Evolutionary conservation across 225 moss, liverwort and hornwort genomes (phyloP).

Genomic region (Straminergon stramineum): DNA sequence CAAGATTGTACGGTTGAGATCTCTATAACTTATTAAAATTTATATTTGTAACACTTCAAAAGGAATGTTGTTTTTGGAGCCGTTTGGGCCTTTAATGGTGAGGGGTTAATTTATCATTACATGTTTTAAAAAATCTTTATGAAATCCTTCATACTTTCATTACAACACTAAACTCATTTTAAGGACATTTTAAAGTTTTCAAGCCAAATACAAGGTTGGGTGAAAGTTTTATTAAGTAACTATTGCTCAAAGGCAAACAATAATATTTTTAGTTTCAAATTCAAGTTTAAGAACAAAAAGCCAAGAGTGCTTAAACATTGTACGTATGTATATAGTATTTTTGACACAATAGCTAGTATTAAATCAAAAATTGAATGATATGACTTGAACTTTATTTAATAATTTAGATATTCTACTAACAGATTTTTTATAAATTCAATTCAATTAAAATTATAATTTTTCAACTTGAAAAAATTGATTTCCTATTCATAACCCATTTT

Average conservation of each 20-base stretch:
- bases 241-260: background rate
- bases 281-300: background rate
- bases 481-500: background rate
- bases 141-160: background rate
- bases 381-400: background rate
- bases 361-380: no score
- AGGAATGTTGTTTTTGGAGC: no score
- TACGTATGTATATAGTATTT: background rate
- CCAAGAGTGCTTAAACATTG: background rate
- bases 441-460: no score
- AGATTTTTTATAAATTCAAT: no score
- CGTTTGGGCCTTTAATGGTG: no score
- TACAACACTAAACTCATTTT: background rate
- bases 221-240: background rate
- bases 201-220: fast-evolving
- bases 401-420: background rate
- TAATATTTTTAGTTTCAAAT: background rate
- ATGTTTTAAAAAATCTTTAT: background rate
- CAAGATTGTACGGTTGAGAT: no score
- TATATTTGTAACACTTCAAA: no score
- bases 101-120: background rate
- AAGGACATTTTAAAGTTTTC: background rate
- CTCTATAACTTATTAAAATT: no score
- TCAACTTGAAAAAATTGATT: background rate
- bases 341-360: background rate